Evolutionary conservation across 2,329 filamentous ascomycete species (phyloP).

Genomic region (Apiospora marii): DNA sequence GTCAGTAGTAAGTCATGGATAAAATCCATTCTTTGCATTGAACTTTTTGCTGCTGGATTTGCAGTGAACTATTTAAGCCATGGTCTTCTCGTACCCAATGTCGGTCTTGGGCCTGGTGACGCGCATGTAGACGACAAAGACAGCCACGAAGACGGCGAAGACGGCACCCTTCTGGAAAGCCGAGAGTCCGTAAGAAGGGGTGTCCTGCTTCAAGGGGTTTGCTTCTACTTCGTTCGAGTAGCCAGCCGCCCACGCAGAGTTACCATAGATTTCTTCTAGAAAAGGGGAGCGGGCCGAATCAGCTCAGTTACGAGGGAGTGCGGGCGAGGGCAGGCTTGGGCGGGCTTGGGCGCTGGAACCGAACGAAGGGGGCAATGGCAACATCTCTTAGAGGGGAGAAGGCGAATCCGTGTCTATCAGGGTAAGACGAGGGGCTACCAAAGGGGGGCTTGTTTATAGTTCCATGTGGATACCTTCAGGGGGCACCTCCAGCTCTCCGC

Average conservation of each 20-base stretch:
- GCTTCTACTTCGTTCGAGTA: constrained; percentile 43
- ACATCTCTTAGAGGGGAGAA: background rate
- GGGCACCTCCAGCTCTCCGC: constrained; percentile 83
- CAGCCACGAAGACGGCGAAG: constrained; percentile 56
- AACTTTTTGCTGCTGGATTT: constrained; percentile 26
- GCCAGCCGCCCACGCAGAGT: constrained; percentile 47
- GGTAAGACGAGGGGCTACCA: constrained; percentile 34
- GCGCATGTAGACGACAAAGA: constrained; percentile 54
- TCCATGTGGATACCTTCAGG: constrained; percentile 93
- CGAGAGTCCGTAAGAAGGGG: constrained; percentile 48
- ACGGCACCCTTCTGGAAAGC: constrained; percentile 59
- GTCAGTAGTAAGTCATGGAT: background rate
- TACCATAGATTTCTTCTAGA: constrained; percentile 45
- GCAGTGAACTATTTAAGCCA: constrained; percentile 45
- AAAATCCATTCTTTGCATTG: constrained; percentile 21
- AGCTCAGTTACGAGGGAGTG: constrained; percentile 36
- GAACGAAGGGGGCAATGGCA: background rate
- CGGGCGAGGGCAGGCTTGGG: background rate
- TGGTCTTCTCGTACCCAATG: constrained; percentile 52
- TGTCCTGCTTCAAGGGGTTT: constrained; percentile 36
- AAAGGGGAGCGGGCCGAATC: constrained; percentile 40
- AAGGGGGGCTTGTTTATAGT: constrained; percentile 67
- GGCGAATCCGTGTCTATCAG: constrained; percentile 4
- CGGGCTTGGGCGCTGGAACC: background rate
- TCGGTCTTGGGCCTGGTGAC: constrained; percentile 46